A percentile compares a stretch with the other conserved stretches of the same genome.
phyloP scores from a whole-genome alignment of 805 yeast species.

The Sugiyamaella chiloensis region DNA sequence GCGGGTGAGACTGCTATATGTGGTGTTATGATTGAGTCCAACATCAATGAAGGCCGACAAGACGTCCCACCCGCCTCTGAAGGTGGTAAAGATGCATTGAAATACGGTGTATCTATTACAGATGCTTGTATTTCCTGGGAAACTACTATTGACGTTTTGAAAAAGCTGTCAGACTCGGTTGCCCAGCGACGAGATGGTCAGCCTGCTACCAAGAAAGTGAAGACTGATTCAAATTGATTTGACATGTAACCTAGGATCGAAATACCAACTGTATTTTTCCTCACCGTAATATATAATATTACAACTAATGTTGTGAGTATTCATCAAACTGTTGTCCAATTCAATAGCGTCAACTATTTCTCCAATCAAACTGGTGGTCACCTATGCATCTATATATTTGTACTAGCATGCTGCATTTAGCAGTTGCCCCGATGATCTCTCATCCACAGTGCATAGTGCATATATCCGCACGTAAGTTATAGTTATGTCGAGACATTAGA shows the following conservation, averaged over 20 bases:
- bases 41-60: slow-evolving; percentile 90
- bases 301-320: neutral
- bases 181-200: slow-evolving; percentile 60
- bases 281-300: too few relatives aligned
- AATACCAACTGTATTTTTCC: too few relatives aligned
- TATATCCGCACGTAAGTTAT: too few relatives aligned
- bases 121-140: slow-evolving; percentile 97
- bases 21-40: slow-evolving; percentile 96
- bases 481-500: too few relatives aligned
- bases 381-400: too few relatives aligned
- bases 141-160: slow-evolving; percentile 69
- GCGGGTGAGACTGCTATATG: slow-evolving; percentile 74
- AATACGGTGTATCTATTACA: slow-evolving; percentile 94
- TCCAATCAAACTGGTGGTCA: too few relatives aligned
- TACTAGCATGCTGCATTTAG: too few relatives aligned
- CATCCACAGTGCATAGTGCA: too few relatives aligned
- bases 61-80: slow-evolving; percentile 66
- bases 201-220: neutral
- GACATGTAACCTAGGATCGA: too few relatives aligned
- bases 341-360: too few relatives aligned
- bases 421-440: too few relatives aligned
- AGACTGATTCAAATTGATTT: neutral
- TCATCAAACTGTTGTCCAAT: too few relatives aligned
- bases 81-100: slow-evolving; percentile 69
- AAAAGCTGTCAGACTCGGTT: slow-evolving; percentile 73